Base-by-base conservation (phyloP, 2,329 filamentous ascomycete genomes). In the Nigrospora oryzae region DNA sequence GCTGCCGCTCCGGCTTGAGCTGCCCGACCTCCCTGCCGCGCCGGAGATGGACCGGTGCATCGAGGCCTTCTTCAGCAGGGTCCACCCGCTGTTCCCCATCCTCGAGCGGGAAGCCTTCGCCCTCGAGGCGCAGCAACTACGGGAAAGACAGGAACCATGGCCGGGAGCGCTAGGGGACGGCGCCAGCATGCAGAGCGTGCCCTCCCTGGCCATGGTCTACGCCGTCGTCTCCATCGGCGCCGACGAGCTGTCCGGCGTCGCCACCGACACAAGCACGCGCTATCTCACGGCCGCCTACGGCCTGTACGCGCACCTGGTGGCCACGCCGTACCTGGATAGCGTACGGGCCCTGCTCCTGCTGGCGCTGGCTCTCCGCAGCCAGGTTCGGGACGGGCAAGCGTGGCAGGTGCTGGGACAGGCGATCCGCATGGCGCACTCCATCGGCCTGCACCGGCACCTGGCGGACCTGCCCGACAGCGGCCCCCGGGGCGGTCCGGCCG, bases 351-450 rank as follows among this genome's bases (percentile, higher is more conserved):
- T 57, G 1, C 36, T 53, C 1, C 51, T 57, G 1, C 37, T 56
- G 7, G 36, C 48, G 8, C 34, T 56, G 0, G 47, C 49, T 0
- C 45, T 57, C 1, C 43, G 52, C n/a, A 49, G 48, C 1, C 47
- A 48, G 1, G 42, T 43, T 5, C 54, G 53, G 17, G 55, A 57
- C n/a, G 55, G 55, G 0, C 54, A 56, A 40, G 50, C 51, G 4
- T 57, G 55, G 55, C 55, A 57, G n/a, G 44, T 54, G 1, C 41
- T 51, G 11, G 56, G 55, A 0, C 55, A 56, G 23, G 53, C 55
- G 0, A 48, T 58, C 23, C 48, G 56, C 6, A 53, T 53, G 5
- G 54, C 56, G 5, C 53, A 56, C 17, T 57, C 55, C 0, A 50
- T 58, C 12, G 56, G 56, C 15, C 51, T 58, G 7, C 56, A 58